A percentile compares a stretch with the other conserved stretches of the same genome.
These are phyloP conservation scores for Marchantia paleacea DNA, from an alignment of 225 moss, liverwort and hornwort species.

Conservation along the genomic window DNA sequence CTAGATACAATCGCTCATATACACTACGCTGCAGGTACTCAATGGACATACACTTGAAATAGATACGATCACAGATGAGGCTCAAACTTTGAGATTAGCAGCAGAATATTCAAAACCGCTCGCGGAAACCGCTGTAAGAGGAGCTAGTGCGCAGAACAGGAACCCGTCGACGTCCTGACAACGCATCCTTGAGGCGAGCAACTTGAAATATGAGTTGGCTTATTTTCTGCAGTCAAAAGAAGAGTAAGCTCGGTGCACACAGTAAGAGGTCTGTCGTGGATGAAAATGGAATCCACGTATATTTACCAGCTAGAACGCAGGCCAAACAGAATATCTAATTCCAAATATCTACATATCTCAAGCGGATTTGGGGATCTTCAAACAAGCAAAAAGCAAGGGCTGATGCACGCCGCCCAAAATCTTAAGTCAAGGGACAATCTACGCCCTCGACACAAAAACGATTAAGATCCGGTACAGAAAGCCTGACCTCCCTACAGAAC, in stretches of 20 bases:
- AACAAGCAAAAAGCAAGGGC: no score
- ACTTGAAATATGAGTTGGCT: conserved; percentile 85
- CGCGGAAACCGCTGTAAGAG: conserved; percentile 50
- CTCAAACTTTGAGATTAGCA: conserved; percentile 9
- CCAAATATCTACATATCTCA: no score
- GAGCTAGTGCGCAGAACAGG: conserved; percentile 70
- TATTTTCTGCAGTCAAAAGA: conserved; percentile 63
- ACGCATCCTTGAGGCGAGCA: conserved; percentile 82
- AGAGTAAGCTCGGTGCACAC: no score
- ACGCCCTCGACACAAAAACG: no score
- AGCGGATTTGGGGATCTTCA: no score
- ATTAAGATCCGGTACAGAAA: no score
- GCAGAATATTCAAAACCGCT: conserved; percentile 42
- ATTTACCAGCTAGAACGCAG: not conserved
- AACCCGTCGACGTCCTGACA: conserved; percentile 86
- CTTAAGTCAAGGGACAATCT: no score
- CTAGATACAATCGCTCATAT: conserved; percentile 16
- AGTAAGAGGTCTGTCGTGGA: not conserved
- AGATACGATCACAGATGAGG: conserved; percentile 10
- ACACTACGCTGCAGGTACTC: conserved; percentile 16
- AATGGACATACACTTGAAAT: conserved; percentile 10
- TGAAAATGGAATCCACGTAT: not conserved
- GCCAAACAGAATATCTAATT: not conserved
- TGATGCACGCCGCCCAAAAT: no score
- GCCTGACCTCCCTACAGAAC: no score